These are phyloP conservation scores for Westerdykella aurantiaca DNA, from an alignment of 2,329 filamentous ascomycete species.

Conservation along the genomic window DNA sequence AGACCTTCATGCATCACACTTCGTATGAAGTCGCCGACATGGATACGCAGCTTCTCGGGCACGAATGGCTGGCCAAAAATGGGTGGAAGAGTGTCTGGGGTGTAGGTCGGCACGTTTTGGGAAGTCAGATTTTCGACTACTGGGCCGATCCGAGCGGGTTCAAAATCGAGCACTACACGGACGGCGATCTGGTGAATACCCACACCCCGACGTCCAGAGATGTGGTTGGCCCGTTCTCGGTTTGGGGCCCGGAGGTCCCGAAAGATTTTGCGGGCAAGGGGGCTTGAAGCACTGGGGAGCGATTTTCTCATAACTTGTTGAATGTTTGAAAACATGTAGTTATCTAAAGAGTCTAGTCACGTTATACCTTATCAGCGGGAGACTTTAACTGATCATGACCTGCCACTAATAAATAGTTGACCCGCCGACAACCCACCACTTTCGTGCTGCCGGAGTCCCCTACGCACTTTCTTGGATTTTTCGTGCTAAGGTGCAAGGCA, in stretches of 20 bases:
- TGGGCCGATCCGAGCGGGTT: constrained; percentile 61
- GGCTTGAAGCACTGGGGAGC: no score
- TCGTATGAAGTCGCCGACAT: constrained; percentile 60
- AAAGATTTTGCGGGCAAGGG: neutral
- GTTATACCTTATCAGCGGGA: no score
- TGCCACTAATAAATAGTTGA: no score
- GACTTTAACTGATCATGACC: no score
- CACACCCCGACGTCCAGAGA: constrained; percentile 45
- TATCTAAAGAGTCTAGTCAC: no score
- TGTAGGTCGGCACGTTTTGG: constrained; percentile 63
- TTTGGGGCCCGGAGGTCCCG: constrained; percentile 42
- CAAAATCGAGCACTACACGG: constrained; percentile 65
- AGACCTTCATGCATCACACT: constrained; percentile 55
- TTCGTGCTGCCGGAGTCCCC: no score
- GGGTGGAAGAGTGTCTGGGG: constrained; percentile 65
- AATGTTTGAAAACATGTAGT: no score
- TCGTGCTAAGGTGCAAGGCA: no score
- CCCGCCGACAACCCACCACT: no score
- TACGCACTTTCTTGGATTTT: no score
- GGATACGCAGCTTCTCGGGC: constrained; percentile 63
- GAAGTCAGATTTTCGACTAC: constrained; percentile 68
- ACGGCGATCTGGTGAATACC: constrained; percentile 61
- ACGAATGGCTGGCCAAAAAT: constrained; percentile 60
- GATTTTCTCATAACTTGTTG: no score
- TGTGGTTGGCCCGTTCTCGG: constrained; percentile 30